Base-by-base conservation (phyloP, 148 eudicot species). In the Diospyros lotus region DNA sequence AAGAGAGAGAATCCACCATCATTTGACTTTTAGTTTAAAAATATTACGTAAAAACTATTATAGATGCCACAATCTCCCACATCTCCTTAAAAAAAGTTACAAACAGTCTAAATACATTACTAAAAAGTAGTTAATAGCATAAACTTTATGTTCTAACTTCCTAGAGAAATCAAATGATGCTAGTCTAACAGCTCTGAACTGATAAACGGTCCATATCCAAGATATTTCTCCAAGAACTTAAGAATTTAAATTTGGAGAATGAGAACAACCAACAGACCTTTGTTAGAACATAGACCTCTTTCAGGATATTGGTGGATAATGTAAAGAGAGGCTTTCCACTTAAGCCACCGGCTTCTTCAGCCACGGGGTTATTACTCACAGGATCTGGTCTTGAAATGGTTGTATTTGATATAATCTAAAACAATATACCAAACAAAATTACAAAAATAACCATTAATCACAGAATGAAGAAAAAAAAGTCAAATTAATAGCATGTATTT, bases 381-480 rank as follows among this genome's bases (percentile, higher is more conserved):
- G 91, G 60, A 53, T 87, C 89, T 54, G 99, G 98, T 85, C 99
- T 89, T 77, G 97, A 92, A 76, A 95, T 86, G 52, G 99, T 93
- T 71, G 99, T 95, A 85, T 95, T 95, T 80, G 99, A 88, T 83
- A 95, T 95, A 66, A 95, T 89, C 99, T 95, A 63, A 76, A 86
- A 60, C 52, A 78, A 75, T 10, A 71, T 58, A 48, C 28, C 65
- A 64, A n/a, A 59, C 1, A 17, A 40, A 68, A 46, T 51, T n/a
- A 74, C n/a, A n/a, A n/a, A n/a, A n/a, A n/a, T n/a, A n/a, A n/a
- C n/a, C n/a, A n/a, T n/a, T n/a, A n/a, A n/a, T n/a, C n/a, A n/a
- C n/a, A 64, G 6, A 50, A 11, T 40, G 9, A 52, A 63, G 4
- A 48, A 12, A 39, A 13, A 3, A 51, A 53, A 52, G 8, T 51